Conservation (phyloP, 768 basidiomycete genomes). For the Omphalotus guepiniiformis region DNA sequence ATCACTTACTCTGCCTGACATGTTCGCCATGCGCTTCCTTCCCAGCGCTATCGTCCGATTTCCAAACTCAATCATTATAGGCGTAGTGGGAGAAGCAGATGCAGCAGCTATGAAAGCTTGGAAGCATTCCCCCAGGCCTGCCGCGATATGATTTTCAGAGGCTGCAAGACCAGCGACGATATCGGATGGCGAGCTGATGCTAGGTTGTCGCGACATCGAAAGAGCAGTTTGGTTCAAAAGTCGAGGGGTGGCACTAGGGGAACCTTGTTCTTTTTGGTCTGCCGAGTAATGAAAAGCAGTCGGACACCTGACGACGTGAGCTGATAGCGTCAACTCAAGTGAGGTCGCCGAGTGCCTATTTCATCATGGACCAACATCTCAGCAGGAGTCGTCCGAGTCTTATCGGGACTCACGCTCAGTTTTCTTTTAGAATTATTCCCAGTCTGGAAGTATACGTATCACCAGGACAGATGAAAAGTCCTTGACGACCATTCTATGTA, state of each 20-base stretch:
- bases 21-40: constrained; percentile 24
- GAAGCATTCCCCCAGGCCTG: constrained; percentile 23
- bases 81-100: constrained; percentile 17
- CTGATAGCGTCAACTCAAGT: too few species aligned
- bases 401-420: too few species aligned
- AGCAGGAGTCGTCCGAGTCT: too few species aligned
- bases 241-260: background rate
- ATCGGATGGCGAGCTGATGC: background rate
- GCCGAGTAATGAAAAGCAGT: too few species aligned
- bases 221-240: too few species aligned
- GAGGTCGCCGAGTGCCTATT: too few species aligned
- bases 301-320: too few species aligned
- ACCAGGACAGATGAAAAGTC: too few species aligned
- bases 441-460: too few species aligned
- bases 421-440: too few species aligned
- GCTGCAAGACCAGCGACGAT: constrained; percentile 7
- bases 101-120: constrained; percentile 21
- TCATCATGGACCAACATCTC: too few species aligned
- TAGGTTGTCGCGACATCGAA: background rate
- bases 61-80: constrained; percentile 30
- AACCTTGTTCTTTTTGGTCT: background rate
- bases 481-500: too few species aligned
- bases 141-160: constrained; percentile 25
- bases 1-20: constrained; percentile 28
- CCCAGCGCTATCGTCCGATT: constrained; percentile 31